Evolutionary conservation across 768 basidiomycete genomes (phyloP).

Genomic region (Hygrophoropsis aurantiaca): DNA sequence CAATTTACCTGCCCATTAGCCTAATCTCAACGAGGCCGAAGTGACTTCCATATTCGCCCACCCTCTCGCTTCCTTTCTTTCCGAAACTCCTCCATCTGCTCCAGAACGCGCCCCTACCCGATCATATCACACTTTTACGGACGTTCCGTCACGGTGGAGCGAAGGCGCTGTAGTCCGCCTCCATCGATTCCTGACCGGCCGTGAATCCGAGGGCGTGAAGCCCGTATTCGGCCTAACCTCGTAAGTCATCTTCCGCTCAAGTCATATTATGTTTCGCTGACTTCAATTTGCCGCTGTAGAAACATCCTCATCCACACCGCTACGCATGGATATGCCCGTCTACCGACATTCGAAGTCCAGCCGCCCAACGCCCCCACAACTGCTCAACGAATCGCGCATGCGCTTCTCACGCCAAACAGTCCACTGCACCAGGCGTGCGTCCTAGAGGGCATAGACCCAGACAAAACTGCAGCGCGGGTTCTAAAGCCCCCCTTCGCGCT

Average conservation of each 20-base stretch:
- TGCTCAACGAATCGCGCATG: conserved; percentile 42
- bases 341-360: conserved; percentile 44
- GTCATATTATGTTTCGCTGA: neutral
- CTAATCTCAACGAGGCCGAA: conserved; percentile 77
- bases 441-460: conserved; percentile 23
- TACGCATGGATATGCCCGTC: conserved; percentile 44
- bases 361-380: conserved; percentile 43
- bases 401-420: conserved; percentile 31
- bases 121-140: conserved; percentile 65
- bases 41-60: conserved; percentile 84
- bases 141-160: conserved; percentile 49
- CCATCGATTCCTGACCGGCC: conserved; percentile 83
- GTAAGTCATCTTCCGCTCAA: conserved; percentile 43
- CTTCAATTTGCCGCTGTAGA: conserved; percentile 24
- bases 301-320: conserved; percentile 54
- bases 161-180: conserved; percentile 44
- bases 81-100: conserved; percentile 56
- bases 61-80: conserved; percentile 73
- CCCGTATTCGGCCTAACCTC: conserved; percentile 89
- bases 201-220: conserved; percentile 82
- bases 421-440: conserved; percentile 23
- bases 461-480: conserved; percentile 13
- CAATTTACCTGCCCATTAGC: conserved; percentile 40
- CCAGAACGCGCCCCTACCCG: conserved; percentile 45
- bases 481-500: conserved; percentile 8